Conservation (phyloP, 139 green algal genomes). For the Gonium pectorale region DNA sequence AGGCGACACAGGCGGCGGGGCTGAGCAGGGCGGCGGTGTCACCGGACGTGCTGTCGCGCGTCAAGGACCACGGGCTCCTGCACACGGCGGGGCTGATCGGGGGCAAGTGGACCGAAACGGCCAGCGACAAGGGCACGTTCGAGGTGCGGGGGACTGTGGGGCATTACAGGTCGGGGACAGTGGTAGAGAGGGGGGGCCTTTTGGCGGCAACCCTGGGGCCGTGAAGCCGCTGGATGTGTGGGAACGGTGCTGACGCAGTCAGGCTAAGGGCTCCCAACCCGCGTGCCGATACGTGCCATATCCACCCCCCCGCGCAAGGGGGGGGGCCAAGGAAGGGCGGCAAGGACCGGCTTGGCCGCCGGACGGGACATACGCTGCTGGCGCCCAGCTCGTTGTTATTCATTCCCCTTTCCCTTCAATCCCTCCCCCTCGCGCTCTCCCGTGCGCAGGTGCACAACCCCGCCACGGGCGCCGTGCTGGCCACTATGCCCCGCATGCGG, state of each 20-base stretch:
- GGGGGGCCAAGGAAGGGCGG: too few relatives aligned
- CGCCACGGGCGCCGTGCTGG: conserved; percentile 78
- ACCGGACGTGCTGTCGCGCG: conserved; percentile 40
- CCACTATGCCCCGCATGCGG: conserved; percentile 68
- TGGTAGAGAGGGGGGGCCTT: background rate
- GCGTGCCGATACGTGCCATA: too few relatives aligned
- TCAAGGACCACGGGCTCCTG: conserved; percentile 68
- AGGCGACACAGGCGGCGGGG: conserved; percentile 2
- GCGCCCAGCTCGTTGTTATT: too few relatives aligned
- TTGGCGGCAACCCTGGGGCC: too few relatives aligned
- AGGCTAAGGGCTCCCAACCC: too few relatives aligned
- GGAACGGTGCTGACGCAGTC: too few relatives aligned
- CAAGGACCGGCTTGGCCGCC: too few relatives aligned
- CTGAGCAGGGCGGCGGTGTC: background rate
- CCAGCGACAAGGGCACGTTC: conserved; percentile 58
- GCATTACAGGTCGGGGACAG: background rate
- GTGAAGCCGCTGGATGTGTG: too few relatives aligned
- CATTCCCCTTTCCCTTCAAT: too few relatives aligned
- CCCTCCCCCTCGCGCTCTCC: background rate
- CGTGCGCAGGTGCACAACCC: conserved; percentile 81
- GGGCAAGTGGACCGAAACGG: conserved; percentile 64
- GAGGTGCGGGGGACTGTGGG: conserved; percentile 43
- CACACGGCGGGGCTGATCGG: conserved; percentile 64
- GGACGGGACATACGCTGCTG: too few relatives aligned
- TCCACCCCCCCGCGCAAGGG: too few relatives aligned